These are phyloP conservation scores for Cadophora gregata DNA, from an alignment of 2,329 filamentous ascomycete species.

Conservation along the genomic window DNA sequence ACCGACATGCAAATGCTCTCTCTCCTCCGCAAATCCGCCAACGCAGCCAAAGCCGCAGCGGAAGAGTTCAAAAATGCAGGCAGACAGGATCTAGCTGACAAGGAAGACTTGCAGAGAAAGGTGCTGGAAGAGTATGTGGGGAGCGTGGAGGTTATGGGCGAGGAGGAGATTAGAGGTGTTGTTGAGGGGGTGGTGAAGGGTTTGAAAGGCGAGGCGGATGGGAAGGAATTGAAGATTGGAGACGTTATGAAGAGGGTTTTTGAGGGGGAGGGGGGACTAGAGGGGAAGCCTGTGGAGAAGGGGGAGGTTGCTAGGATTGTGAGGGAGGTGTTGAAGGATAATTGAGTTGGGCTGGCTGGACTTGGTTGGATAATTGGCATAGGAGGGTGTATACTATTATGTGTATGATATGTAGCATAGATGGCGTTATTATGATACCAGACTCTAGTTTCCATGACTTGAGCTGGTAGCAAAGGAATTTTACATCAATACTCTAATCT, in stretches of 20 bases:
- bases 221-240: constrained; percentile 58
- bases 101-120: constrained; percentile 69
- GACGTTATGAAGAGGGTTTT: constrained; percentile 68
- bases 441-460: not conserved
- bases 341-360: not conserved
- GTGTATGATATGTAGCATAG: constrained; percentile 10
- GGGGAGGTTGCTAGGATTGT: constrained; percentile 65
- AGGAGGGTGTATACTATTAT: not conserved
- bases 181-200: constrained; percentile 59
- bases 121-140: constrained; percentile 71
- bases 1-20: constrained; percentile 73
- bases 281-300: constrained; percentile 69
- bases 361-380: not conserved
- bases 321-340: constrained; percentile 53
- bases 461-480: not conserved
- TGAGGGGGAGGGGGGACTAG: constrained; percentile 57
- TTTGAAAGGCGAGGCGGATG: constrained; percentile 50
- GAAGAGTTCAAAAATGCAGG: constrained; percentile 68
- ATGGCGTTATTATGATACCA: constrained; percentile 13
- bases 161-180: constrained; percentile 62
- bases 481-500: not conserved
- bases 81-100: constrained; percentile 71
- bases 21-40: constrained; percentile 69
- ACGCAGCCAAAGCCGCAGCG: constrained; percentile 61
- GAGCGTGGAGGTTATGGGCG: constrained; percentile 60